These are phyloP conservation scores for Trametes hirsuta DNA, from an alignment of 1,284 basidiomycete species.

Conservation along the genomic window DNA sequence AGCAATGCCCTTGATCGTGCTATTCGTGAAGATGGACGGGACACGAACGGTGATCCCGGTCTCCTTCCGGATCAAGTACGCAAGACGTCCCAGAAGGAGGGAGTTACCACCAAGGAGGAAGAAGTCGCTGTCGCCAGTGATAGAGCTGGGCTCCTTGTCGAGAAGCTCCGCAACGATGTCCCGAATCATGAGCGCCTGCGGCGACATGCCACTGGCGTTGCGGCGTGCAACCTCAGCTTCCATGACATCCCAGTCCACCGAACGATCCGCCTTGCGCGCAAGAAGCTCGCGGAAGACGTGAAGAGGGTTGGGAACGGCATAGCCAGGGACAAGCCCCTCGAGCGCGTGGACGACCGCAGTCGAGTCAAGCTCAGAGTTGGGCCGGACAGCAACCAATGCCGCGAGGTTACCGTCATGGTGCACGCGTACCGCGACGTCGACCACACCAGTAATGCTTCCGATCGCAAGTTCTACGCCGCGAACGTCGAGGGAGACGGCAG, in stretches of 20 bases:
- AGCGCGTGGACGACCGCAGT: conserved; percentile 29
- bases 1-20: conserved; percentile 46
- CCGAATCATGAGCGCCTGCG: conserved; percentile 40
- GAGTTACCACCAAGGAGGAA: conserved; percentile 52
- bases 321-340: conserved; percentile 34
- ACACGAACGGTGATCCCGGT: conserved; percentile 42
- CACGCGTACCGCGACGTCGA: conserved; percentile 49
- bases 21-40: conserved; percentile 44
- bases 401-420: conserved; percentile 39
- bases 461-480: conserved; percentile 48
- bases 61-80: conserved; percentile 44
- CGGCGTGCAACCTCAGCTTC: conserved; percentile 34
- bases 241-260: conserved; percentile 42
- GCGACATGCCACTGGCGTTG: conserved; percentile 38
- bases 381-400: conserved; percentile 38
- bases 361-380: conserved; percentile 12
- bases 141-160: conserved; percentile 37
- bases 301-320: conserved; percentile 41
- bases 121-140: conserved; percentile 44
- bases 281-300: conserved; percentile 30
- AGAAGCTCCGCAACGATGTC: conserved; percentile 47
- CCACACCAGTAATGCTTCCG: conserved; percentile 46
- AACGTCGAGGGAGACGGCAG: conserved; percentile 37
- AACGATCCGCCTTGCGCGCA: conserved; percentile 22
- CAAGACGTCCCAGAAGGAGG: conserved; percentile 47